Conservation (phyloP, 345 rosid species). For the Euclidium syriacum region DNA sequence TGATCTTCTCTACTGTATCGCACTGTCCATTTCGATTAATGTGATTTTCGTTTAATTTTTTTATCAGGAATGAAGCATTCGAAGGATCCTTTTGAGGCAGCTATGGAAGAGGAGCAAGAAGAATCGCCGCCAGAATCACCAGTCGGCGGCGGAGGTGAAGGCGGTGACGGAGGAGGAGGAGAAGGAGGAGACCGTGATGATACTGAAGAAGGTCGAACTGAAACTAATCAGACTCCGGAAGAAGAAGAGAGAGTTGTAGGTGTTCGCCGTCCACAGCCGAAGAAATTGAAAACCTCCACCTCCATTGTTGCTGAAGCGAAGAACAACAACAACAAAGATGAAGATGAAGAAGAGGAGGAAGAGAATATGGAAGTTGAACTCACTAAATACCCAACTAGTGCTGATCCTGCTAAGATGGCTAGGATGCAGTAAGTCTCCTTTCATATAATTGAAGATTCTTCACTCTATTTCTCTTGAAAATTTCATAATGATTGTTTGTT, state of each 20-base stretch:
- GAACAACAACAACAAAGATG: conserved; percentile 57
- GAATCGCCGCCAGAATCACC: conserved; percentile 66
- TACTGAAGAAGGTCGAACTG: conserved; percentile 2
- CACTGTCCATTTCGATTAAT: not conserved
- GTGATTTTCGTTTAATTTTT: conserved; percentile 8
- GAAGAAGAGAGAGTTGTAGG: conserved; percentile 35
- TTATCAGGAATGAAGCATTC: conserved; percentile 56
- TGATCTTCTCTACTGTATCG: not conserved
- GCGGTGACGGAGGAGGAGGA: conserved; percentile 37
- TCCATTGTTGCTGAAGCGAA: conserved; percentile 24
- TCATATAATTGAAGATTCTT: not conserved
- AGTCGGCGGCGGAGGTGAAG: conserved; percentile 34
- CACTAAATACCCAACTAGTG: conserved; percentile 57
- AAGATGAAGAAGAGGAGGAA: conserved; percentile 83
- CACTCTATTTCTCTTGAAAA: not conserved
- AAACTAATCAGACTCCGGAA: conserved; percentile 22
- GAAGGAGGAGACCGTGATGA: conserved; percentile 28
- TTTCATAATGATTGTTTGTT: not conserved
- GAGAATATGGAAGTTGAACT: conserved; percentile 90
- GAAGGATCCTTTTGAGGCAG: conserved; percentile 92
- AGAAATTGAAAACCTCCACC: conserved; percentile 19
- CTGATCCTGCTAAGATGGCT: conserved; percentile 80
- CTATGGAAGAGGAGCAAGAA: conserved; percentile 74
- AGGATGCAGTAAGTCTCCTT: conserved; percentile 70
- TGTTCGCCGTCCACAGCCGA: conserved; percentile 11